A percentile compares a stretch with the other conserved stretches of the same genome.
These are phyloP conservation scores for Talaromyces verruculosus DNA, from an alignment of 2,329 filamentous ascomycete genomes.

Conservation along the genomic window DNA sequence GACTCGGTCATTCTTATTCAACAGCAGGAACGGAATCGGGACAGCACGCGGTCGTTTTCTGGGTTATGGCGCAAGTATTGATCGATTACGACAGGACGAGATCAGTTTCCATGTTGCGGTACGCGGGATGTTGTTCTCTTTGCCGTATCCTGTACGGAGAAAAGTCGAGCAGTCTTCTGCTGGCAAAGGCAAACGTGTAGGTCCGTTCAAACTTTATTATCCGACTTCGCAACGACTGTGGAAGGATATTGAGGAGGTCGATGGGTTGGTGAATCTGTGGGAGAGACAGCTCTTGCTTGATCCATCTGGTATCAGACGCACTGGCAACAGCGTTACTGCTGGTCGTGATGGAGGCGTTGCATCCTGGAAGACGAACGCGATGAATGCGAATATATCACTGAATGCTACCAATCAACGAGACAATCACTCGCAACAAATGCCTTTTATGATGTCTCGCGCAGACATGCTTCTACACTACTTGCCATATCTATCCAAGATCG, in stretches of 20 bases:
- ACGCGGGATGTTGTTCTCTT: constrained; percentile 76
- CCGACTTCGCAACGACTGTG: constrained; percentile 81
- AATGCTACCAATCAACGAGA: constrained; percentile 11
- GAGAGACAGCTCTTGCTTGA: constrained; percentile 34
- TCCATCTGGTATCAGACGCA: constrained; percentile 17
- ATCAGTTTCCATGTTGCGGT: constrained; percentile 91
- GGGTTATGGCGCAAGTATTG: constrained; percentile 61
- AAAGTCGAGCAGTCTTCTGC: constrained; percentile 36
- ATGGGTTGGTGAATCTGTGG: constrained; percentile 59
- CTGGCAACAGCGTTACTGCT: not conserved
- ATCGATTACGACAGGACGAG: constrained; percentile 85
- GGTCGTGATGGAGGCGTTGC: constrained; percentile 33
- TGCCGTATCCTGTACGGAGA: constrained; percentile 81
- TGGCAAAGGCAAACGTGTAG: constrained; percentile 37
- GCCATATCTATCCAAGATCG: constrained; percentile 76
- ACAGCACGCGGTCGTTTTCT: constrained; percentile 51
- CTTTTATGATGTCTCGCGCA: constrained; percentile 37
- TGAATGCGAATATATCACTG: not conserved
- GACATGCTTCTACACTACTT: constrained; percentile 71
- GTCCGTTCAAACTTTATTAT: constrained; percentile 88
- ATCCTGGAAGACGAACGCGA: constrained; percentile 35
- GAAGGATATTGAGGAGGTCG: constrained; percentile 78
- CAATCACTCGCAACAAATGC: constrained; percentile 16
- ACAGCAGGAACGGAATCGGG: constrained; percentile 54
- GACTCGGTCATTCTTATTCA: constrained; percentile 41